Evolutionary conservation across 805 yeast genomes (phyloP), one percentile per base, ranked within the genome.

Genomic region (Saturnispora saitoi): DNA sequence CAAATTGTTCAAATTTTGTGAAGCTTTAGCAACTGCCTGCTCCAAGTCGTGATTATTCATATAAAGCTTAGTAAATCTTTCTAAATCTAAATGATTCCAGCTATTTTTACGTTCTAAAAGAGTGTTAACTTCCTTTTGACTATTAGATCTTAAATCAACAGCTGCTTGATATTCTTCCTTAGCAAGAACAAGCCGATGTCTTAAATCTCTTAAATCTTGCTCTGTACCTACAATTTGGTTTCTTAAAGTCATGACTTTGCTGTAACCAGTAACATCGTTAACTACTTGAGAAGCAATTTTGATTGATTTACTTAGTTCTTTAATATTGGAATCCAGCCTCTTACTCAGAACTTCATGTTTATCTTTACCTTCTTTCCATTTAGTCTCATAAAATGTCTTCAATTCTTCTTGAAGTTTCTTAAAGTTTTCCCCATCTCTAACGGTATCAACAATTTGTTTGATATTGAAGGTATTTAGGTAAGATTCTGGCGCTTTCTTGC

Each of bases 251-350:
- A 86, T 95, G 49, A 93, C 86, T 17, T 81, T 72, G 0, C 88
- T 75, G 63, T 93, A 93, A 0, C 99, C 99, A 0, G 99, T 91
- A 10, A 89, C 81, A 56, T 89, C 96, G 59, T 93, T 93, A 31
- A 91, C 71, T 2, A 90, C 77, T 51, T 78, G 72, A 0, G 86
- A 75, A 0, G 86, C 83, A 0, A 79, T 73, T 47, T 76, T 70
- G 5, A 80, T 69, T 1, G 85, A 73, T 15, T 72, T 78, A 51
- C 75, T 83, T 39, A 81, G 59, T 2, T 81, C 77, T 50, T 73
- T 77, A 20, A 80, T 67, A 57, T 75, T 76, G n/a, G 65, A 54
- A 37, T 69, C 77, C 20, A 80, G 55, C 52, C 67, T 70, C 48
- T 75, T 70, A 38, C 72, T 58, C 4, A 70, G 59, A 36, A 71